Conservation (phyloP, 108 stramenopile species). For the Cyclotella cryptica region DNA sequence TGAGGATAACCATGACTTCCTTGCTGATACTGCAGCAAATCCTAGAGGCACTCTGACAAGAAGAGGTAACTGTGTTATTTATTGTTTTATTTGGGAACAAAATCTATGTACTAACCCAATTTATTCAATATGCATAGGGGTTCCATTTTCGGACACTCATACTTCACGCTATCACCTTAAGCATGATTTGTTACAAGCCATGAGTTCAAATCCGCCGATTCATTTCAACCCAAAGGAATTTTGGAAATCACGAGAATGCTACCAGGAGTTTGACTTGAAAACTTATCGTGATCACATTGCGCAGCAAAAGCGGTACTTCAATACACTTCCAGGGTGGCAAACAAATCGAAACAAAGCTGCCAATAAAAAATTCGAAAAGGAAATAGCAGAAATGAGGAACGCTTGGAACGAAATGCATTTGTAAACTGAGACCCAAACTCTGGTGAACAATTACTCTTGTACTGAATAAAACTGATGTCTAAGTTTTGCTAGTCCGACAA, state of each 20-base stretch:
- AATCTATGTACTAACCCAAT: background rate
- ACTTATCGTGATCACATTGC: background rate
- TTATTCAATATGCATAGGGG: background rate
- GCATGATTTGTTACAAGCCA: conserved; percentile 1
- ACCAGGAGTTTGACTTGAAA: background rate
- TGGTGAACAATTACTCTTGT: too few relatives aligned
- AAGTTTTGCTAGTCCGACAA: too few relatives aligned
- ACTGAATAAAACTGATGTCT: too few relatives aligned
- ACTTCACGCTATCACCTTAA: background rate
- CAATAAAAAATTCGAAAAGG: too few relatives aligned
- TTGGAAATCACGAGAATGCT: background rate
- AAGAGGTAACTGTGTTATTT: background rate
- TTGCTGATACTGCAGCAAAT: background rate
- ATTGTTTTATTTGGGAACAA: background rate
- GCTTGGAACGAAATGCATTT: too few relatives aligned
- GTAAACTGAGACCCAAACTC: too few relatives aligned
- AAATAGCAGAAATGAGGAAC: too few relatives aligned
- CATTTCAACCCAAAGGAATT: background rate
- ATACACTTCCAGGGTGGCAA: conserved; percentile 3
- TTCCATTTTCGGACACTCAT: background rate
- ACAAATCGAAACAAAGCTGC: too few relatives aligned
- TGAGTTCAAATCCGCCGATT: background rate
- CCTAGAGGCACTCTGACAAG: background rate
- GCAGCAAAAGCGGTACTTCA: background rate
- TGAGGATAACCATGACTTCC: background rate